Base-by-base conservation (phyloP, 768 basidiomycete genomes). In the Xerocomellus intermedius region DNA sequence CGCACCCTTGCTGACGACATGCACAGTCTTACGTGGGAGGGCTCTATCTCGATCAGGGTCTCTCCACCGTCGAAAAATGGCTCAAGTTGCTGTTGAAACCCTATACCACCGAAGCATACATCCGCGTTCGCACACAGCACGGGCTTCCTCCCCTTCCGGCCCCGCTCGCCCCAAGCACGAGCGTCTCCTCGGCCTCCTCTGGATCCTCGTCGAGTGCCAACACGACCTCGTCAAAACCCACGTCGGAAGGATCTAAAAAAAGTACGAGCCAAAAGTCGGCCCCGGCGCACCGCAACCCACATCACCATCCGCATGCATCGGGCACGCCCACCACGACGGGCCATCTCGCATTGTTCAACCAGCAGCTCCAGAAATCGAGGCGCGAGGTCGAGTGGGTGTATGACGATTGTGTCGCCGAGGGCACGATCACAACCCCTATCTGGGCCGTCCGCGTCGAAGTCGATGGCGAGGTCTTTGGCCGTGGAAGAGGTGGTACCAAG, bases 301-400 rank as follows among this genome's bases (percentile, higher is more conserved):
- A 21, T 1, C 59, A 35, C 13, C 42, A 52, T 19, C 56, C 65
- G n/a, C 68, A 49, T 24, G 56, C 66, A 39, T 50, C 66, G 16
- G 61, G 64, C 26, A 66, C 66, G 38, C 54, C 69, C 28, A 64
- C 72, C 13, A 74, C 67, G 45, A 70, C 72, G 32, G 90, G 90
- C 5, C 86, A 91, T 65, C 80, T 92, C 12, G 85, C 87, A 36
- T 71, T 92, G 50, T 91, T 92, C 77, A 92, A 92, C 65, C 89
- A 91, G 72, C 75, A 81, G 53, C 67, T 91, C 51, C 84, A 87
- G 70, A 86, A 82, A 70, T 61, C 65, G 26, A 76, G 75, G 63
- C 77, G 75, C 49, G 64, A 69, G 48, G 79, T 91, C 56, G 88
- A 92, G 70, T 92, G 90, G 90, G 69, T 81, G 12, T 90, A 86